Evolutionary conservation across 495 filamentous ascomycete species (phyloP).

Genomic region (Darksidea phi): DNA sequence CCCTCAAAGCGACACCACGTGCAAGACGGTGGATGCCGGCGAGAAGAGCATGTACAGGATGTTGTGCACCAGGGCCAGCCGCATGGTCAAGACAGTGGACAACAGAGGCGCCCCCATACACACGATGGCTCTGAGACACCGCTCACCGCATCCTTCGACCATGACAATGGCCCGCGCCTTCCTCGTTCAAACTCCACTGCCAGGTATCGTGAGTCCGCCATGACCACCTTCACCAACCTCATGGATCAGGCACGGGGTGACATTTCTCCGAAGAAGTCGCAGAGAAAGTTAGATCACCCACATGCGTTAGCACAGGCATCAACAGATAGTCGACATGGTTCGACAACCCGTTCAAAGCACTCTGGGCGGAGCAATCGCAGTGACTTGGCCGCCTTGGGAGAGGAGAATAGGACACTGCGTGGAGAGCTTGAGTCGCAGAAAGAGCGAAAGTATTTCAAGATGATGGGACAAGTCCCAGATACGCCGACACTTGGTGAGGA

Average conservation of each 20-base stretch:
- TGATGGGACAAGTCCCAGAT: slow-evolving; percentile 29
- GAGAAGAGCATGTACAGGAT: not conserved
- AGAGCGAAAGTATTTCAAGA: slow-evolving; percentile 36
- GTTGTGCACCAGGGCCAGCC: no score
- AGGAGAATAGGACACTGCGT: slow-evolving; percentile 31
- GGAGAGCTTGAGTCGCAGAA: slow-evolving; percentile 34
- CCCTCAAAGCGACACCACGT: no score
- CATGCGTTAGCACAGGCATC: not conserved
- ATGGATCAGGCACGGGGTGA: slow-evolving; percentile 9
- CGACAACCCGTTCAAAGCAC: slow-evolving; percentile 17
- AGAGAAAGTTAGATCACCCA: not conserved
- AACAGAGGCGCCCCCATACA: not conserved
- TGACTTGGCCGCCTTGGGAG: not conserved
- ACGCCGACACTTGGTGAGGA: slow-evolving; percentile 15
- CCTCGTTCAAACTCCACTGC: not conserved
- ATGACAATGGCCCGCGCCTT: not conserved
- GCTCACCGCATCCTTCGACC: not conserved
- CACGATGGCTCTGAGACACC: not conserved
- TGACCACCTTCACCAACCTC: slow-evolving; percentile 12
- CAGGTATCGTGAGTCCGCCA: not conserved
- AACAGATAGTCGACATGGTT: slow-evolving; percentile 13
- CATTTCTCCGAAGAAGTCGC: slow-evolving; percentile 15
- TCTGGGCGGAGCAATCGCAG: slow-evolving; percentile 14
- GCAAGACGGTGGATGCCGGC: no score
- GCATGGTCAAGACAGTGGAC: no score